phyloP scores from a whole-genome alignment of 495 filamentous ascomycete genomes.

The Saxophila tyrrhenica region DNA sequence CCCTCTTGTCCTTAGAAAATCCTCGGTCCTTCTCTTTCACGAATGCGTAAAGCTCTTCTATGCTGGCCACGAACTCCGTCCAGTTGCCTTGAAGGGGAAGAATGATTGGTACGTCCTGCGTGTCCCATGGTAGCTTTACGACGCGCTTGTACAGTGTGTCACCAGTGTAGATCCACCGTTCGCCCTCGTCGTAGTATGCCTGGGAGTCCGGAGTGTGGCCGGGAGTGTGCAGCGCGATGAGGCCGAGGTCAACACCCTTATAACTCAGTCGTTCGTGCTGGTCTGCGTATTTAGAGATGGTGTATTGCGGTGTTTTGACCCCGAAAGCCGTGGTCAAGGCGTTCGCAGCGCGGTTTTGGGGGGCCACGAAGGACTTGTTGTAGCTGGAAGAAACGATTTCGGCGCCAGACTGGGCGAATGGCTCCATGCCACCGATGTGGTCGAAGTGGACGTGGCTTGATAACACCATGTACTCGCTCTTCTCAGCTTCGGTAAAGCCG shows the following conservation, averaged over 20 bases:
- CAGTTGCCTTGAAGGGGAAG: background rate
- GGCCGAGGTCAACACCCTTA: background rate
- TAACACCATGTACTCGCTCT: background rate
- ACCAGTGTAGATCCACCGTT: background rate
- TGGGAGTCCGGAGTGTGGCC: background rate
- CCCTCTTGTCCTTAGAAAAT: background rate
- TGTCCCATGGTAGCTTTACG: background rate
- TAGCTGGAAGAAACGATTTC: background rate
- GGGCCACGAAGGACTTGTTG: background rate
- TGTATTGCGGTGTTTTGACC: background rate
- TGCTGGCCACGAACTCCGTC: background rate
- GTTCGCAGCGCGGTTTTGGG: background rate
- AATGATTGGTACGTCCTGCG: background rate
- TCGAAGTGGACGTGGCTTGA: background rate
- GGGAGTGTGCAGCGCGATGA: background rate
- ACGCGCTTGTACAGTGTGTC: background rate
- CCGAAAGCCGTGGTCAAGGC: background rate
- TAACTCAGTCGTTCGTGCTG: background rate
- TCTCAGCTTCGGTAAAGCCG: background rate
- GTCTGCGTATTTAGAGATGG: background rate
- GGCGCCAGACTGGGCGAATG: background rate
- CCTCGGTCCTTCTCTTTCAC: background rate
- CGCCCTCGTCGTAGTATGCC: background rate
- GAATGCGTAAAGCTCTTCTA: background rate
- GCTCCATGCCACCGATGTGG: background rate